These are phyloP conservation scores for Quercus phellos DNA, from an alignment of 331 rosid genomes.

Conservation along the genomic window DNA sequence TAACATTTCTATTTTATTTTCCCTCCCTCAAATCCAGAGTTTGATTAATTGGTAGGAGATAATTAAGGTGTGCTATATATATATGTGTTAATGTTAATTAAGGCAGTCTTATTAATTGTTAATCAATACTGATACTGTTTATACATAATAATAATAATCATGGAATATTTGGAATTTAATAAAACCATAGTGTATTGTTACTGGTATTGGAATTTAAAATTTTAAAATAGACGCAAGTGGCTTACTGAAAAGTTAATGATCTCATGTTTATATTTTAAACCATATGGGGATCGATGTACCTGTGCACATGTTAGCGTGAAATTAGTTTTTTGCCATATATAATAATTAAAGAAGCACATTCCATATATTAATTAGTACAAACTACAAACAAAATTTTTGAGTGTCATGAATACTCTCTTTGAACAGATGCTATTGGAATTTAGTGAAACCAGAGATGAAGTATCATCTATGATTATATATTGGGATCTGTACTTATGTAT, in stretches of 20 bases:
- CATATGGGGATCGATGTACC: no score
- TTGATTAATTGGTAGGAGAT: background rate
- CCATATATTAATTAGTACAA: no score
- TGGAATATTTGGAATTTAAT: background rate
- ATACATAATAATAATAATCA: background rate
- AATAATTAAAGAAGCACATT: no score
- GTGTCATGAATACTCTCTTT: no score
- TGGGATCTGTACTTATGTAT: no score
- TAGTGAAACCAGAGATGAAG: no score
- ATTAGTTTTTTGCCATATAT: no score
- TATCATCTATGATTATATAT: no score
- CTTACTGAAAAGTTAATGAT: background rate
- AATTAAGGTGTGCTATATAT: background rate
- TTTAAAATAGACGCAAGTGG: constrained; percentile 19
- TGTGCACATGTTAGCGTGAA: no score
- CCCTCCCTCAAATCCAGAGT: background rate
- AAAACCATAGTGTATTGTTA: background rate
- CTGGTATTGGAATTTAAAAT: background rate
- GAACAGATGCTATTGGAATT: no score
- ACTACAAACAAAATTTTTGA: no score
- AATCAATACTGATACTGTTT: background rate
- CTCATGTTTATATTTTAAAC: no score
- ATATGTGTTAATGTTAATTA: background rate
- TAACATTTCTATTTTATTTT: background rate
- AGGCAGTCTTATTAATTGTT: constrained; percentile 8